Percentiles rank a stretch among this genome's conserved stretches.
These are phyloP conservation scores for Globisporangium megalacanthum DNA, from an alignment of 352 stramenopile genomes.

Conservation along the genomic window DNA sequence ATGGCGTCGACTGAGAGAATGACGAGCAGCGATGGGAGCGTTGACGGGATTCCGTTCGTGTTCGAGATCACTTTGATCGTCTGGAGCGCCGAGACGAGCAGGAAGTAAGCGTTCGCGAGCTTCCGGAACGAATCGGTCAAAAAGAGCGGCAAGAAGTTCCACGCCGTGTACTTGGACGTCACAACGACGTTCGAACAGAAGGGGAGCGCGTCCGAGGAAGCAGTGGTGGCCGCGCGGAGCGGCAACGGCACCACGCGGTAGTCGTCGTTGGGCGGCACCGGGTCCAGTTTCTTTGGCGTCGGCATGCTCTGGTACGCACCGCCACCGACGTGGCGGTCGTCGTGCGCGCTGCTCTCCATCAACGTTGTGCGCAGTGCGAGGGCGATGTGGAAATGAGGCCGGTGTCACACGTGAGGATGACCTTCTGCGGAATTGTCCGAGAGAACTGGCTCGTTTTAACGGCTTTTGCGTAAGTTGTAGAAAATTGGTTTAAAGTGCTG, in stretches of 20 bases:
- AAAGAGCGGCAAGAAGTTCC: slow-evolving; percentile 87
- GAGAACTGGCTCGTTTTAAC: too few species aligned
- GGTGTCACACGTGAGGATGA: too few species aligned
- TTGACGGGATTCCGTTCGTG: slow-evolving; percentile 73
- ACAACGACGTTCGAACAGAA: slow-evolving; percentile 72
- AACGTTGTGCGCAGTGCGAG: too few species aligned
- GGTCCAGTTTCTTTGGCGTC: slow-evolving; percentile 4
- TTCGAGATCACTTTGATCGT: slow-evolving; percentile 78
- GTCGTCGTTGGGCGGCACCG: neutral
- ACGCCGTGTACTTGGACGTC: slow-evolving; percentile 90
- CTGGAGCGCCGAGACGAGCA: slow-evolving; percentile 86
- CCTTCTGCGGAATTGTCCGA: too few species aligned
- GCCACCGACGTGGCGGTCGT: neutral
- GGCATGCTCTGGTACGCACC: slow-evolving; percentile 1
- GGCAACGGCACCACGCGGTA: slow-evolving; percentile 8
- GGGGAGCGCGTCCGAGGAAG: too few species aligned
- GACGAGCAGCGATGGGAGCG: slow-evolving; percentile 78
- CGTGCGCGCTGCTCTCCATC: slow-evolving; percentile 2
- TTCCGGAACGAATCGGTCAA: slow-evolving; percentile 84
- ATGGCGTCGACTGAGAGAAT: slow-evolving; percentile 86
- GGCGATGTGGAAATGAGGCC: too few species aligned
- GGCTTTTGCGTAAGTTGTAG: too few species aligned
- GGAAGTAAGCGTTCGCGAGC: slow-evolving; percentile 92
- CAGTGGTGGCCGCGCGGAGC: neutral
- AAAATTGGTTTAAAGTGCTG: too few species aligned